Base-by-base conservation (phyloP, 768 basidiomycete species). In the Rhizopogon vinicolor region DNA sequence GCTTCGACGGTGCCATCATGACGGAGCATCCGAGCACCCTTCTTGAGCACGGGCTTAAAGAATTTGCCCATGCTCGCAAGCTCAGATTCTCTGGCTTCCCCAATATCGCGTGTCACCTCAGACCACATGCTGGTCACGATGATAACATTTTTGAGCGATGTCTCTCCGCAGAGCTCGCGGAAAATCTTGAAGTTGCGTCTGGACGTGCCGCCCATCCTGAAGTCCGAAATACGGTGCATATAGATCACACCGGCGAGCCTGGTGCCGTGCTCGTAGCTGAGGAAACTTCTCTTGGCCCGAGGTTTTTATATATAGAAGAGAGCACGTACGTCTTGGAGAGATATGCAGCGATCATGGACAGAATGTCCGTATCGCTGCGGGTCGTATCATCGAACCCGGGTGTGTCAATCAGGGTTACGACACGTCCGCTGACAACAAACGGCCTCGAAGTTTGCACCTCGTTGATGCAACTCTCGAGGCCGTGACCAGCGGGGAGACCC, bases 121-220 rank as follows among this genome's bases (percentile, higher is more conserved):
- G 70, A 74, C 81, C 82, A 82, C 78, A 78, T 82, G 39, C 73
- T 83, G 44, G 82, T 82, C 49, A 76, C 75, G 56, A 84, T 74
- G 28, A 79, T 68, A 29, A 84, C 79, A 56, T 77, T 81, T 40
- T 71, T 67, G 50, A 84, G 75, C 13, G 77, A 70, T 43, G 53
- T 68, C 18, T 78, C 76, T 13, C 83, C 82, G 58, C 82, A 84
- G 12, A 84, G 71, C 54, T 78, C 72, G 45, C 75, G 68, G 64
- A 83, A 82, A 67, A 82, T 74, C 37, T 72, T 71, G 53, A 80
- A 80, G 60, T 79, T 82, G 59, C 75, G 73, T 22, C 70, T 73
- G n/a, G 79, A 78, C 25, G 76, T 77, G 19, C 78, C 78, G 35
- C 77, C 77, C 64, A 83, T 72, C 25, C 79, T 68, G 66, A 75